Evolutionary conservation across 768 basidiomycete genomes (phyloP).

Genomic region (Termitomyces sp.): DNA sequence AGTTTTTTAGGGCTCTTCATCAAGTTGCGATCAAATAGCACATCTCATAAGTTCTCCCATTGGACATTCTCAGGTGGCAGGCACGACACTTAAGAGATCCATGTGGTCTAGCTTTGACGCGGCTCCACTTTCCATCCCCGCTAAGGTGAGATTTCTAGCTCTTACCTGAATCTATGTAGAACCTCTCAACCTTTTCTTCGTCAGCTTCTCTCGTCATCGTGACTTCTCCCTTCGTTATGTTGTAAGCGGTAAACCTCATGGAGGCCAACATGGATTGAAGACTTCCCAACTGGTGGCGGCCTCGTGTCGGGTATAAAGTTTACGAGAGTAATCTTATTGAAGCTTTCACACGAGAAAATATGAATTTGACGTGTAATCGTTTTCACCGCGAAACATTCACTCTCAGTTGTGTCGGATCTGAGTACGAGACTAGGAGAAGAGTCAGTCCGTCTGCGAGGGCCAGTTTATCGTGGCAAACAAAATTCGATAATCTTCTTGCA

Average conservation of each 20-base stretch:
- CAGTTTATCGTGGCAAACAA: no score
- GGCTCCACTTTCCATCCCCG: neutral
- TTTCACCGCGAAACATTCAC: neutral
- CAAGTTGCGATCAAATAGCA: no score
- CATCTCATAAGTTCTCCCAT: neutral
- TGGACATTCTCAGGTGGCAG: neutral
- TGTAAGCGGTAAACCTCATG: neutral
- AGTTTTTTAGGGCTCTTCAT: neutral
- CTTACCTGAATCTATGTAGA: neutral
- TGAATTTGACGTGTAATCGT: neutral
- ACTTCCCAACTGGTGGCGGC: neutral
- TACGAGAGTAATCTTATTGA: neutral
- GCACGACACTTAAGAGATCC: neutral
- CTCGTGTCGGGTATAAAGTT: neutral
- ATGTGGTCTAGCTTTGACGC: neutral
- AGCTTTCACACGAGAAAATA: neutral
- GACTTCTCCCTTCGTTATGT: neutral
- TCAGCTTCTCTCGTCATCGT: neutral
- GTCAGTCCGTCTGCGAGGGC: neutral
- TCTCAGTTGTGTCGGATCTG: neutral
- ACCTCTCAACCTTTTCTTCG: neutral
- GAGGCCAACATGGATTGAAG: neutral
- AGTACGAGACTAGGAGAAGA: neutral
- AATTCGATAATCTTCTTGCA: neutral
- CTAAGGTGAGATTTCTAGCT: neutral